These are phyloP conservation scores for Astraeus odoratus DNA, from an alignment of 768 basidiomycete genomes.

Conservation along the genomic window DNA sequence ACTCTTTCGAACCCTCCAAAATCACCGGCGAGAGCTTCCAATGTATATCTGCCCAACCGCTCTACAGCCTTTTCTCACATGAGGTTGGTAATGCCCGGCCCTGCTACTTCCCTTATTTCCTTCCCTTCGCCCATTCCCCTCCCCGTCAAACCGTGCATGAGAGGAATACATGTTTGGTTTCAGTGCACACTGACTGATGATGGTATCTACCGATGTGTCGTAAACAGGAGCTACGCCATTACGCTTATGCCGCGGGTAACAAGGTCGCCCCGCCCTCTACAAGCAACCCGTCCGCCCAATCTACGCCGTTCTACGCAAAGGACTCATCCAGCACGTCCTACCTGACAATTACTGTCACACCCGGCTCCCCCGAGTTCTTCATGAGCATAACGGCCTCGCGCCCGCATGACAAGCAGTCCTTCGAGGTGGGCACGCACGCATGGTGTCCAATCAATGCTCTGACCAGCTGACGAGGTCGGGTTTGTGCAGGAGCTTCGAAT, in stretches of 20 bases:
- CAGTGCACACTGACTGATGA: constrained; percentile 9
- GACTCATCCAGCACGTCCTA: constrained; percentile 21
- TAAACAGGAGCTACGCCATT: constrained; percentile 37
- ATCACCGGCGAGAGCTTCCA: constrained; percentile 25
- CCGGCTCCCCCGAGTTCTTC: constrained; percentile 24
- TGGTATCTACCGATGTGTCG: constrained; percentile 5
- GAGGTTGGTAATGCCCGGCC: constrained; percentile 31
- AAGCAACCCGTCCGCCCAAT: neutral
- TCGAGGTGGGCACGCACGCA: constrained; percentile 36
- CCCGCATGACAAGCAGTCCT: constrained; percentile 37
- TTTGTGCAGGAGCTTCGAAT: constrained; percentile 43
- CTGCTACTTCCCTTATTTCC: neutral
- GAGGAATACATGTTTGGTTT: constrained; percentile 4
- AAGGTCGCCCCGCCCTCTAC: constrained; percentile 13
- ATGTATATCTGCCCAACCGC: constrained; percentile 32
- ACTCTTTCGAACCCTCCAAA: constrained; percentile 24
- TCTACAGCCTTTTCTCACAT: constrained; percentile 30
- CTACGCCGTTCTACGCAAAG: constrained; percentile 17
- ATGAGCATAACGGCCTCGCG: constrained; percentile 32
- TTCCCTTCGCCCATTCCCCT: constrained; percentile 1
- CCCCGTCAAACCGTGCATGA: neutral
- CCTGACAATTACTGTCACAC: constrained; percentile 4
- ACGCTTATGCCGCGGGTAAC: constrained; percentile 36
- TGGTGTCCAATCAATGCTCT: neutral
- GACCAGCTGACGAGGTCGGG: neutral